Percentiles rank a stretch among this genome's conserved stretches.
Conservation (phyloP, 768 basidiomycete species). For the Agaricus subrufescens region DNA sequence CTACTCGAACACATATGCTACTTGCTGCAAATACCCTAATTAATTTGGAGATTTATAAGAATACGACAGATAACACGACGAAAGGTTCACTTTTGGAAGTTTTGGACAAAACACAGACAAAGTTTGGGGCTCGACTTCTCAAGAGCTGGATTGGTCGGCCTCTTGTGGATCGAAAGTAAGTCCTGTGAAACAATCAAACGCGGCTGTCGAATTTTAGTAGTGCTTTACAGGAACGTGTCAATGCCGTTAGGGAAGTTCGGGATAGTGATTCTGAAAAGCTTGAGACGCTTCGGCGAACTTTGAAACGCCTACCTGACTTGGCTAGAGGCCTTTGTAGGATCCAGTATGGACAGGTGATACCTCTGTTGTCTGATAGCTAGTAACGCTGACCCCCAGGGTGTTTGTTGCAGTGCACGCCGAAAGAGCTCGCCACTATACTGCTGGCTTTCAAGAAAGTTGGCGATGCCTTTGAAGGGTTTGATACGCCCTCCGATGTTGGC, state of each 20-base stretch:
- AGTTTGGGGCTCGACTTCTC: constrained; percentile 82
- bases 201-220: constrained; percentile 32
- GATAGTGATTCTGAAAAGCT: constrained; percentile 57
- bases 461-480: constrained; percentile 44
- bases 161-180: constrained; percentile 65
- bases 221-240: constrained; percentile 66
- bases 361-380: not conserved
- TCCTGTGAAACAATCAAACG: not conserved
- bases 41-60: constrained; percentile 92
- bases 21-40: constrained; percentile 83
- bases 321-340: constrained; percentile 82
- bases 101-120: constrained; percentile 82
- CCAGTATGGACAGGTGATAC: constrained; percentile 81
- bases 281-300: constrained; percentile 58
- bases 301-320: constrained; percentile 81
- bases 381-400: not conserved
- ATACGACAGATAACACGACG: constrained; percentile 74
- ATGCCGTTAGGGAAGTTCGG: constrained; percentile 83
- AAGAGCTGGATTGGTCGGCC: constrained; percentile 86
- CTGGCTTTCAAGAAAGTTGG: constrained; percentile 72
- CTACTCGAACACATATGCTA: constrained; percentile 77
- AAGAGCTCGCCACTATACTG: constrained; percentile 74
- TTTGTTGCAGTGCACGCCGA: constrained; percentile 62
- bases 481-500: constrained; percentile 39
- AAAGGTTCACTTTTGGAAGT: constrained; percentile 81